These are phyloP conservation scores for Sarocladium brachiariae DNA, from an alignment of 2,329 filamentous ascomycete genomes.

Conservation along the genomic window DNA sequence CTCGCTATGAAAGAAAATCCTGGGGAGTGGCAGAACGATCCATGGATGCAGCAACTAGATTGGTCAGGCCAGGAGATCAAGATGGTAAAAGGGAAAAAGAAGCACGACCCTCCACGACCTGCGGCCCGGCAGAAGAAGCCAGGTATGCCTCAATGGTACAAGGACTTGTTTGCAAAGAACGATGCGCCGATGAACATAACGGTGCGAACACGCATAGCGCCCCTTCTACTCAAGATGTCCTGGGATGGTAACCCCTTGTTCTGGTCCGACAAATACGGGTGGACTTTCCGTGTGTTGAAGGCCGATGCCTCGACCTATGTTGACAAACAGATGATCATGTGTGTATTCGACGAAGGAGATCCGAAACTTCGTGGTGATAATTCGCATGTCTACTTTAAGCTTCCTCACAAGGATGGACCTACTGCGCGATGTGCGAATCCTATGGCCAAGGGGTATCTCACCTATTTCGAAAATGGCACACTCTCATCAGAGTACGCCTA, in stretches of 20 bases:
- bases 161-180: conserved; percentile 70
- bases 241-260: conserved; percentile 88
- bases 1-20: conserved; percentile 64
- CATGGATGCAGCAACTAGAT: conserved; percentile 89
- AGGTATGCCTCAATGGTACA: conserved; percentile 95
- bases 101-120: conserved; percentile 69
- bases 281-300: conserved; percentile 76
- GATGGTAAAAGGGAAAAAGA: conserved; percentile 88
- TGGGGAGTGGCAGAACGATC: conserved; percentile 67
- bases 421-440: conserved; percentile 77
- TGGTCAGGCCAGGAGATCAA: conserved; percentile 91
- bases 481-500: conserved; percentile 83
- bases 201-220: conserved; percentile 81
- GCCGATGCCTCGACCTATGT: conserved; percentile 57
- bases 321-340: conserved; percentile 63
- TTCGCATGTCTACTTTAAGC: conserved; percentile 71
- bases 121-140: conserved; percentile 84
- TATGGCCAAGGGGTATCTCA: conserved; percentile 82
- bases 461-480: conserved; percentile 85
- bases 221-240: conserved; percentile 71
- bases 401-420: conserved; percentile 94
- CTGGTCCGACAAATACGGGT: conserved; percentile 90
- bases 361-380: conserved; percentile 57
- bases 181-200: conserved; percentile 67
- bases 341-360: conserved; percentile 75